These are phyloP conservation scores for Meira nashicola DNA, from an alignment of 1,284 basidiomycete species.

Conservation along the genomic window DNA sequence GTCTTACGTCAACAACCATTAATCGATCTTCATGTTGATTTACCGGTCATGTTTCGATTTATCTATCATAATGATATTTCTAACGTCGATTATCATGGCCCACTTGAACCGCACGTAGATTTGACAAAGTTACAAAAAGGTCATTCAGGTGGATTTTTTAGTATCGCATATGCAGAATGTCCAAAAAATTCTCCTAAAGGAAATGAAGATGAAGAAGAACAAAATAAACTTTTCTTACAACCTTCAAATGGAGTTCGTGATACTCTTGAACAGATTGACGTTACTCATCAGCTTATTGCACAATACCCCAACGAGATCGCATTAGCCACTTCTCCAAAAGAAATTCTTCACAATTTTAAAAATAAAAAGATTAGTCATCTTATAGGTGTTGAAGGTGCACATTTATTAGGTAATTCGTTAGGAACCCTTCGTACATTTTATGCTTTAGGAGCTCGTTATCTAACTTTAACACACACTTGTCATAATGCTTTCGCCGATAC, in stretches of 20 bases:
- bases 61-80: background rate
- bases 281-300: constrained; percentile 9
- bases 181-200: background rate
- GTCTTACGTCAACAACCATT: constrained; percentile 5
- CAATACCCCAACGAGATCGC: constrained; percentile 5
- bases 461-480: constrained; percentile 30
- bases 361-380: constrained; percentile 64
- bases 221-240: background rate
- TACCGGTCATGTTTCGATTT: constrained; percentile 8
- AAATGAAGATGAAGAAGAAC: background rate
- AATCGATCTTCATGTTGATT: constrained; percentile 11
- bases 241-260: constrained; percentile 12
- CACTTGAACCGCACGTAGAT: constrained; percentile 5
- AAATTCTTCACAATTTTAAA: constrained; percentile 9
- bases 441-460: constrained; percentile 22
- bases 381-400: constrained; percentile 21
- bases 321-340: constrained; percentile 10
- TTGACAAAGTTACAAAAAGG: background rate
- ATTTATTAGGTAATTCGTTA: constrained; percentile 19
- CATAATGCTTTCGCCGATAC: constrained; percentile 26
- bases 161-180: constrained; percentile 8
- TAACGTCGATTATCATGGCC: constrained; percentile 7
- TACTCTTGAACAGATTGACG: constrained; percentile 17
- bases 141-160: constrained; percentile 10
- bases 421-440: constrained; percentile 15